phyloP scores from a whole-genome alignment of 352 stramenopile genomes.

The Phytophthora constricta region DNA sequence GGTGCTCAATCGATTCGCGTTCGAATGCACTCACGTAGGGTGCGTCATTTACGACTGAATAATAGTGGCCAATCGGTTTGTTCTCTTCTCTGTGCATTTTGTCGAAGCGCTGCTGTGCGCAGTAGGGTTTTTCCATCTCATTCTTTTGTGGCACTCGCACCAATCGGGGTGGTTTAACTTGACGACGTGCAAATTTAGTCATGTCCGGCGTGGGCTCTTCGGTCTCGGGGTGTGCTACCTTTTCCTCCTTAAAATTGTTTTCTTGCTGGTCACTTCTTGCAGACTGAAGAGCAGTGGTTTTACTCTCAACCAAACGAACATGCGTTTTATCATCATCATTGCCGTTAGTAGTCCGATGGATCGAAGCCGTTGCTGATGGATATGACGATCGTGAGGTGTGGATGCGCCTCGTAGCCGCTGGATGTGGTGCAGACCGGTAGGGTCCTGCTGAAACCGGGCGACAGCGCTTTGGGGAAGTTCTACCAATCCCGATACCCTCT shows the following conservation, averaged over 20 bases:
- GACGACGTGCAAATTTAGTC: background rate
- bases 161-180: conserved; percentile 33
- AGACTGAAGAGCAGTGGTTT: conserved; percentile 3
- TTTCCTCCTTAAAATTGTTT: conserved; percentile 3
- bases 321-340: background rate
- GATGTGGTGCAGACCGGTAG: conserved; percentile 46
- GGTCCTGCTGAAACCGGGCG: conserved; percentile 69
- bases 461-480: conserved; percentile 69
- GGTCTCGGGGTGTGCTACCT: conserved; percentile 24
- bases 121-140: conserved; percentile 75
- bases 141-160: conserved; percentile 71
- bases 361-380: conserved; percentile 28
- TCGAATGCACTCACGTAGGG: conserved; percentile 66
- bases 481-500: conserved; percentile 40
- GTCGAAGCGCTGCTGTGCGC: conserved; percentile 62
- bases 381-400: conserved; percentile 66
- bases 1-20: conserved; percentile 54
- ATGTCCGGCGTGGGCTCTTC: conserved; percentile 11
- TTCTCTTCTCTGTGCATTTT: conserved; percentile 48
- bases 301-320: conserved; percentile 6
- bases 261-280: conserved; percentile 12
- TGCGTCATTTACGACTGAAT: conserved; percentile 84
- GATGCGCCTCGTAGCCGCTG: conserved; percentile 39
- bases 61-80: conserved; percentile 47
- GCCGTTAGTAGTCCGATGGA: background rate